Conservation (phyloP, 2,329 filamentous ascomycete species). For the Xylariaceae sp. region DNA sequence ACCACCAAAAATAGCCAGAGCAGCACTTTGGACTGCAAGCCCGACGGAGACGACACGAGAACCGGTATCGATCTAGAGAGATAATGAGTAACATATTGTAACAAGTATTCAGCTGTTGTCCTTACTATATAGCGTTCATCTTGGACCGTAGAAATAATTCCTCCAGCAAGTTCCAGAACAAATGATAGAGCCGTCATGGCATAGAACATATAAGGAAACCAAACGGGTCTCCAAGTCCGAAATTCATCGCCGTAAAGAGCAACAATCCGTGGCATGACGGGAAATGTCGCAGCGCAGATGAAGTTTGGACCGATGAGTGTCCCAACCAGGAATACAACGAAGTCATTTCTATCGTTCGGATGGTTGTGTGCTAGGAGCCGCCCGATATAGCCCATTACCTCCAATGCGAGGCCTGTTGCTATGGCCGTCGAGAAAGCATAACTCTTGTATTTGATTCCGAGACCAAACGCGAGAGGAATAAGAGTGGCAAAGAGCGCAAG, state of each 20-base stretch:
- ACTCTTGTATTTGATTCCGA: conserved; percentile 45
- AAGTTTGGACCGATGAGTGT: conserved; percentile 51
- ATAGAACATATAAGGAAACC: conserved; percentile 34
- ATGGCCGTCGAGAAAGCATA: conserved; percentile 45
- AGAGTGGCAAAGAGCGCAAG: conserved; percentile 45
- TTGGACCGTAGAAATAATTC: conserved; percentile 43
- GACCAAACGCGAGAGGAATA: conserved; percentile 41
- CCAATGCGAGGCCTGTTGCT: conserved; percentile 45
- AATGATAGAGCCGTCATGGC: conserved; percentile 27
- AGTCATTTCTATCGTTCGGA: conserved; percentile 40
- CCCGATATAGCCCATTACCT: conserved; percentile 51
- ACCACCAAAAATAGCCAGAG: conserved; percentile 44
- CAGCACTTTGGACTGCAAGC: conserved; percentile 47
- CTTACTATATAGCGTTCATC: conserved; percentile 41
- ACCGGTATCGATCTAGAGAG: conserved; percentile 33
- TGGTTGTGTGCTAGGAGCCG: conserved; percentile 45
- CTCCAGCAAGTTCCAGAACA: conserved; percentile 45
- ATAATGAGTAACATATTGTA: conserved; percentile 9
- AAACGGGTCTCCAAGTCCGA: conserved; percentile 40
- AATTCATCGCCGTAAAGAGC: conserved; percentile 50
- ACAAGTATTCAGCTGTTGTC: neutral
- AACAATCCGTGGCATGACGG: conserved; percentile 50
- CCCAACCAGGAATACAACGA: conserved; percentile 50
- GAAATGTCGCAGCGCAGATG: conserved; percentile 48
- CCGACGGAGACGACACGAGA: conserved; percentile 47